phyloP scores from a whole-genome alignment of 768 basidiomycete species.

The Termitomyces titanicus region DNA sequence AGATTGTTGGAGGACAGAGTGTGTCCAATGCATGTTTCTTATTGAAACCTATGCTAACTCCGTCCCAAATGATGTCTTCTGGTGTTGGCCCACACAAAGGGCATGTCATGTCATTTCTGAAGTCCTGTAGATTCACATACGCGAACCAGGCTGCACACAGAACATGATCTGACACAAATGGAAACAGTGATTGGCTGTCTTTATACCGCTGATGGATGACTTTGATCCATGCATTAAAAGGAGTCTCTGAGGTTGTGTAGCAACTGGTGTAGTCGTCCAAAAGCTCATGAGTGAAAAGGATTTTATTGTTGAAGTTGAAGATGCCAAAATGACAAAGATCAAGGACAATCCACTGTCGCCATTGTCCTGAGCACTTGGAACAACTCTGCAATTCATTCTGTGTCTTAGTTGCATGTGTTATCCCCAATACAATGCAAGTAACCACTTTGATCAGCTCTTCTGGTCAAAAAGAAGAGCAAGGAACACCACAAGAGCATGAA shows the following conservation, averaged over 20 bases:
- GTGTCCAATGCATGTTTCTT: slow-evolving; percentile 16
- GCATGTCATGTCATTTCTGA: slow-evolving; percentile 15
- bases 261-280: slow-evolving; percentile 23
- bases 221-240: slow-evolving; percentile 19
- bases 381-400: too few species aligned
- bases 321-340: slow-evolving; percentile 20
- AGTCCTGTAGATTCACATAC: slow-evolving; percentile 2
- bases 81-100: slow-evolving; percentile 15
- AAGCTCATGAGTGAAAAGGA: slow-evolving; percentile 21
- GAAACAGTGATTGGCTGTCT: slow-evolving; percentile 1
- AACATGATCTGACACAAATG: slow-evolving; percentile 13
- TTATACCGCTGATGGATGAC: slow-evolving; percentile 14
- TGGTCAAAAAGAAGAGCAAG: background rate
- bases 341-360: slow-evolving; percentile 17
- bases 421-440: too few species aligned
- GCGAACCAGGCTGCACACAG: slow-evolving; percentile 14
- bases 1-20: slow-evolving; percentile 21
- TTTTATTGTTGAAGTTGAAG: slow-evolving; percentile 25
- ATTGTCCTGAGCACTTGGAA: too few species aligned
- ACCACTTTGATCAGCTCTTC: too few species aligned
- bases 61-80: slow-evolving; percentile 15
- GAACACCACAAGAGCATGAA: background rate
- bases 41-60: too few species aligned
- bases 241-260: slow-evolving; percentile 24
- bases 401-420: too few species aligned